Evolutionary conservation across 768 basidiomycete species (phyloP), one percentile per base, ranked within the genome.

Genomic region (Xerocomus potaroensis): DNA sequence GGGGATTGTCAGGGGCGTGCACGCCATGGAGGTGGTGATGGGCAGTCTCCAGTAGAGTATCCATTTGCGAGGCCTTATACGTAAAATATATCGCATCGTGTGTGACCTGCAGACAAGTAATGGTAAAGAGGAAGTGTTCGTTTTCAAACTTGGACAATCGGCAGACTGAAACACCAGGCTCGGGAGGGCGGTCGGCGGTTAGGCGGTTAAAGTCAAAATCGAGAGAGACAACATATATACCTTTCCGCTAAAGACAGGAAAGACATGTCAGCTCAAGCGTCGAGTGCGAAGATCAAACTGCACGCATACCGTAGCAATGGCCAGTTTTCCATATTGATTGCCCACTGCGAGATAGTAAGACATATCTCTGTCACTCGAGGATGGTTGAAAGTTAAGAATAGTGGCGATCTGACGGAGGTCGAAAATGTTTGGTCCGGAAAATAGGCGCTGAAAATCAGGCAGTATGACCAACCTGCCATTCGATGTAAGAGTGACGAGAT

Each of bases 41-140:
- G n/a, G n/a, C n/a, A 15, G 37, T 3, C 32, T 40, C 47, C 18
- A 8, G 24, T 3, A 7, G 15, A 12, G 15, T 34, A 14, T 10
- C 32, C 4, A 26, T n/a, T 11, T n/a, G 35, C 7, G 47, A 49
- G 0, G 64, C 54, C 16, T 29, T 48, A 40, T 63, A 63, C 45
- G 75, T 79, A 29, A 80, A 52, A 49, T 70, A 82, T 11, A 81
- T 49, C 0, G 73, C 75, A 0, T 77, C 76, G 22, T 77, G 72
- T 0, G 77, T 76, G 65, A 80, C 70, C 56, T 81, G 79, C 18
- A 81, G 68, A 54, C 79, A 82, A 21, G 71, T 70, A n/a, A 80
- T 56, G 29, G 33, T 50, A 18, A 56, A 45, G n/a, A 62, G 53
- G 19, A 50, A 31, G 26, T 35, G 48, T 0, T 32, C 48, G 30